Percentiles rank a stretch among this genome's conserved stretches.
Evolutionary conservation across 2,329 filamentous ascomycete species (phyloP).

Genomic region (Fusarium poae): DNA sequence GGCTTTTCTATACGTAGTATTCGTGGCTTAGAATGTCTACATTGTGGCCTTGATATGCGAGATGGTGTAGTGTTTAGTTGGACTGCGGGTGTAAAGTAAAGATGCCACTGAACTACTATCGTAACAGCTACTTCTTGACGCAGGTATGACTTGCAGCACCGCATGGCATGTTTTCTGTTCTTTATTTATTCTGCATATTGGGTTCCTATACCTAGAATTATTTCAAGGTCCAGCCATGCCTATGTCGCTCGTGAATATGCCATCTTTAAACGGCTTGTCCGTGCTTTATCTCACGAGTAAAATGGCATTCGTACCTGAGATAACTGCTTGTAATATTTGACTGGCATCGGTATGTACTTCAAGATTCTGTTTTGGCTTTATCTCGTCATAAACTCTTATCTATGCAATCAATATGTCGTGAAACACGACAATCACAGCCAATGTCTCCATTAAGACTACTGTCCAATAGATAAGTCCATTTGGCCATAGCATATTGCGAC

Average conservation of each 20-base stretch:
- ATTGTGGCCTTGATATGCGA: background rate
- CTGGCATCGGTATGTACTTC: too few species aligned
- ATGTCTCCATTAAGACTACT: background rate
- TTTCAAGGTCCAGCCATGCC: background rate
- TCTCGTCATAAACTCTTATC: background rate
- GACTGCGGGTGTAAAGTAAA: constrained; percentile 10
- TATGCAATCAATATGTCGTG: constrained; percentile 4
- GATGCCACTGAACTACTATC: too few species aligned
- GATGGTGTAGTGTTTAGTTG: constrained; percentile 17
- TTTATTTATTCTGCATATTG: fast-evolving
- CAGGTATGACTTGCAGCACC: constrained; percentile 5
- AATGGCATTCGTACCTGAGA: background rate
- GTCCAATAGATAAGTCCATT: constrained; percentile 1
- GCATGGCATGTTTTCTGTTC: fast-evolving
- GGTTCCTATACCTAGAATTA: fast-evolving
- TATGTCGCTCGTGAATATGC: fast-evolving
- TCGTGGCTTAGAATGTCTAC: background rate
- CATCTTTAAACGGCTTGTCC: background rate
- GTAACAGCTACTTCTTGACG: background rate
- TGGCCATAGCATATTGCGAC: background rate
- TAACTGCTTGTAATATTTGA: background rate
- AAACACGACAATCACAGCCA: constrained; percentile 3
- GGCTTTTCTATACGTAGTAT: background rate
- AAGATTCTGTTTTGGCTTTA: background rate
- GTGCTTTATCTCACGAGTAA: background rate